Conservation (phyloP, 495 filamentous ascomycete species). For the Ramalina intermedia region DNA sequence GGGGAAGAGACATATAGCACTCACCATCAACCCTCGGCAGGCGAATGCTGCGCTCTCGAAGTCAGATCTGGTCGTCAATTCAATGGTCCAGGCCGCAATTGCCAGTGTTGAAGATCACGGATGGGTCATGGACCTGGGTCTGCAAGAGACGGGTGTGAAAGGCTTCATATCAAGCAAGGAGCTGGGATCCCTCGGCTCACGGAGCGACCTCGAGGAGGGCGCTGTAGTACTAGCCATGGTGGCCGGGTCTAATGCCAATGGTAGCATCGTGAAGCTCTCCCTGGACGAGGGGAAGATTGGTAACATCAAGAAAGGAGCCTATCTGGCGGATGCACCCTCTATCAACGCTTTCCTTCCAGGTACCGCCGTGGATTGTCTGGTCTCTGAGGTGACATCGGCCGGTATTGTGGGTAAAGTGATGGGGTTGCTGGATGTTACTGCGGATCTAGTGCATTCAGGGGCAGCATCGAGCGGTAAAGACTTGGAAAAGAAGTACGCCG, state of each 20-base stretch:
- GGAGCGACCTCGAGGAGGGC: constrained; percentile 56
- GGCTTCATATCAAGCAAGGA: constrained; percentile 89
- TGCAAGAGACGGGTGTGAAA: constrained; percentile 48
- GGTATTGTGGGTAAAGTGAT: constrained; percentile 77
- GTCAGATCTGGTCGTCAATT: constrained; percentile 53
- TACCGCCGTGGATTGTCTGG: constrained; percentile 69
- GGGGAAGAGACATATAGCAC: constrained; percentile 65
- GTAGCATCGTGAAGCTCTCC: constrained; percentile 77
- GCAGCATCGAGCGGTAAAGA: constrained; percentile 46
- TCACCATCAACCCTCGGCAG: constrained; percentile 62
- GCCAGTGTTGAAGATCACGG: constrained; percentile 89
- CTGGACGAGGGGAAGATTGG: constrained; percentile 49
- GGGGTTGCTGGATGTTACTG: constrained; percentile 78
- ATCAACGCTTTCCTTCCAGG: constrained; percentile 85
- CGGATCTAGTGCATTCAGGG: constrained; percentile 79
- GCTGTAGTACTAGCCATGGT: constrained; percentile 72
- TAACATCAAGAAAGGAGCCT: constrained; percentile 57
- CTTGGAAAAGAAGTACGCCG: constrained; percentile 57
- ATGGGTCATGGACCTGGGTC: constrained; percentile 78
- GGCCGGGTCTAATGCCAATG: constrained; percentile 57
- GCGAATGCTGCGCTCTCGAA: constrained; percentile 59
- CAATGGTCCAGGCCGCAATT: constrained; percentile 74
- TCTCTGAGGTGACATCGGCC: constrained; percentile 49
- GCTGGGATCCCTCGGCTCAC: constrained; percentile 42
- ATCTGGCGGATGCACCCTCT: constrained; percentile 61